Conservation (phyloP, 2,329 filamentous ascomycete species). For the Pseudogymnoascus verrucosus region DNA sequence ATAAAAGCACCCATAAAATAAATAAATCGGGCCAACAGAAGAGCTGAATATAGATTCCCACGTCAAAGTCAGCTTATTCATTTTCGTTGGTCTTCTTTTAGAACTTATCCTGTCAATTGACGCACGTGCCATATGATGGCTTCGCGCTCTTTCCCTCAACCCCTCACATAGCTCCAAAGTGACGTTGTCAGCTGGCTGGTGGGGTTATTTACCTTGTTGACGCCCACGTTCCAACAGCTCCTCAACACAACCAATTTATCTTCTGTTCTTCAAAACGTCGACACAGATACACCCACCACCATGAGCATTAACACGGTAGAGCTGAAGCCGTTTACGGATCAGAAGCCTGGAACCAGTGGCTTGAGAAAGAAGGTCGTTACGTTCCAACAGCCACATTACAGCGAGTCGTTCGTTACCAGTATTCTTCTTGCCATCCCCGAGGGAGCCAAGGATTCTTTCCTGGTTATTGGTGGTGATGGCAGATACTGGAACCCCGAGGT, state of each 20-base stretch:
- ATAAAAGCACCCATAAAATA: not conserved
- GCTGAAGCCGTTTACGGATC: constrained; percentile 81
- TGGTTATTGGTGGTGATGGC: constrained; percentile 96
- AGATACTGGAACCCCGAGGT: constrained; percentile 97
- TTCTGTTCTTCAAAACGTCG: constrained; percentile 10
- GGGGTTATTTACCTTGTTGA: constrained; percentile 8
- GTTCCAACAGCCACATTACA: constrained; percentile 93
- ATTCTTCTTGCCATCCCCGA: constrained; percentile 96
- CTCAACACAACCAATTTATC: constrained; percentile 6
- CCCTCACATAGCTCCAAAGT: constrained; percentile 7
- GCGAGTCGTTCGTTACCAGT: constrained; percentile 88
- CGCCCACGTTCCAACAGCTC: constrained; percentile 1
- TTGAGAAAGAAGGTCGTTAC: constrained; percentile 98
- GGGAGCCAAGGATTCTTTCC: constrained; percentile 70
- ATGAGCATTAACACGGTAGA: constrained; percentile 77
- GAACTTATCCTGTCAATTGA: constrained; percentile 4
- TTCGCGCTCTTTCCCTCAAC: not conserved
- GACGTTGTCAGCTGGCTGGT: constrained; percentile 5
- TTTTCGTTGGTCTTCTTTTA: not conserved
- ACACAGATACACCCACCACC: constrained; percentile 24
- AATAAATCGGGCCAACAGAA: not conserved
- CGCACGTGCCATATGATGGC: constrained; percentile 6
- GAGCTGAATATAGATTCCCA: not conserved
- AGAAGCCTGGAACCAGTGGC: constrained; percentile 98
- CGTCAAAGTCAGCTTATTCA: not conserved